phyloP scores from a whole-genome alignment of 2,329 filamentous ascomycete species.

The Gaeumannomyces sp. region DNA sequence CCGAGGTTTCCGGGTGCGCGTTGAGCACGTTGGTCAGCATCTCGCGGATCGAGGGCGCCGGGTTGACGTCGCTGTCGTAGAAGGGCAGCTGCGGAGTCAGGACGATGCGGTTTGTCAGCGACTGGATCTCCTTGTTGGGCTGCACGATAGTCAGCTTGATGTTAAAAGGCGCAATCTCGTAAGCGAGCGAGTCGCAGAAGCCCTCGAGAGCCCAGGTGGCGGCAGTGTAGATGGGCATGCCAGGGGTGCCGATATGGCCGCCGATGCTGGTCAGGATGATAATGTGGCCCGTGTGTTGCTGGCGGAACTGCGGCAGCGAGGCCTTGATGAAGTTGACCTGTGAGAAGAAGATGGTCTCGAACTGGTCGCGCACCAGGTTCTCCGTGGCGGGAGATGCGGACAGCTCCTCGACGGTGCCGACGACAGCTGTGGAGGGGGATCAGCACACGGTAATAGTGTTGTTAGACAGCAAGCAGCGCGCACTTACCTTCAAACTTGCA shows the following conservation, averaged over 20 bases:
- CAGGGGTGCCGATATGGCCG: slow-evolving; percentile 87
- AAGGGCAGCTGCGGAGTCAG: slow-evolving; percentile 70
- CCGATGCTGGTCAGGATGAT: slow-evolving; percentile 85
- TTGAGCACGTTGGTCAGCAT: slow-evolving; percentile 78
- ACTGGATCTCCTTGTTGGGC: slow-evolving; percentile 86
- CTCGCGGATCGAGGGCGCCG: slow-evolving; percentile 72
- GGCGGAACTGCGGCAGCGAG: slow-evolving; percentile 70
- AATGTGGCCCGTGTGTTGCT: slow-evolving; percentile 80
- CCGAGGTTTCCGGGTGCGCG: slow-evolving; percentile 59
- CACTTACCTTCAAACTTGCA: slow-evolving; percentile 74
- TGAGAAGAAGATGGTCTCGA: slow-evolving; percentile 91
- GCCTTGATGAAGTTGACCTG: slow-evolving; percentile 96
- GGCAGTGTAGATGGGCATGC: slow-evolving; percentile 84
- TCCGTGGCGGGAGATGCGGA: slow-evolving; percentile 63
- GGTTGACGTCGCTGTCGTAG: slow-evolving; percentile 58
- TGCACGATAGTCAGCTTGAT: slow-evolving; percentile 94
- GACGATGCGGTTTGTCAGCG: slow-evolving; percentile 79
- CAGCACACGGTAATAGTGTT: too few relatives aligned
- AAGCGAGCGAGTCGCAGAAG: slow-evolving; percentile 90
- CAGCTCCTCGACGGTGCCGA: slow-evolving; percentile 88
- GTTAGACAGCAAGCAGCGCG: too few relatives aligned
- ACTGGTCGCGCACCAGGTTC: slow-evolving; percentile 81
- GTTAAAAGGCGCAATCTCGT: slow-evolving; percentile 95
- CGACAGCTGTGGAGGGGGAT: slow-evolving; percentile 51
- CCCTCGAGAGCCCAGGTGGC: slow-evolving; percentile 93